Percentiles rank a stretch among this genome's conserved stretches.
These are phyloP conservation scores for Mortierella hygrophila DNA, from an alignment of 192 early-diverging fungal genomes.

Conservation along the genomic window DNA sequence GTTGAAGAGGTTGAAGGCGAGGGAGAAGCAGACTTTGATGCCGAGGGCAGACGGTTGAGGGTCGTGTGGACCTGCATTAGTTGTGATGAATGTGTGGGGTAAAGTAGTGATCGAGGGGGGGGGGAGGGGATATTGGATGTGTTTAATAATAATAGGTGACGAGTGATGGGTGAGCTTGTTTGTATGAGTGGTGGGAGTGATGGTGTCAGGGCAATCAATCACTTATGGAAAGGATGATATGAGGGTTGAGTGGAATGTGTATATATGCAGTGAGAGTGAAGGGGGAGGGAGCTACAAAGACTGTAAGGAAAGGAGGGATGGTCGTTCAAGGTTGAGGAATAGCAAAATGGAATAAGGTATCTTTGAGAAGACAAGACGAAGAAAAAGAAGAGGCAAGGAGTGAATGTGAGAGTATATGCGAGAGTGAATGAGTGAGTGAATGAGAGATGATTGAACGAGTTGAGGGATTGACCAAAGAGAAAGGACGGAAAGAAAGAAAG, in stretches of 20 bases:
- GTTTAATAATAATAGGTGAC: background rate
- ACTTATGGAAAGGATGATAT: background rate
- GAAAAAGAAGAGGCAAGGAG: background rate
- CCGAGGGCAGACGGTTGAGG: background rate
- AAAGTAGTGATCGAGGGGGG: background rate
- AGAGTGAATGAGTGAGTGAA: background rate
- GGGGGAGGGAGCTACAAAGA: background rate
- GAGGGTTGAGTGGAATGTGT: background rate
- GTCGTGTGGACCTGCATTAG: constrained; percentile 9
- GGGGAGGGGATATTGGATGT: background rate
- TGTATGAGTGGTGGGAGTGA: no score
- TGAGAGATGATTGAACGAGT: background rate
- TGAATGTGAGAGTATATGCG: constrained; percentile 11
- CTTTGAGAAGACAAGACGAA: background rate
- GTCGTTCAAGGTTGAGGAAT: background rate
- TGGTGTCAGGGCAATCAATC: background rate
- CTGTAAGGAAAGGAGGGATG: background rate
- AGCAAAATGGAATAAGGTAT: background rate
- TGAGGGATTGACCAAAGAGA: background rate
- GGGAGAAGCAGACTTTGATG: constrained; percentile 9
- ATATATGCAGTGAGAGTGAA: background rate
- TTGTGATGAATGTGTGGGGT: background rate
- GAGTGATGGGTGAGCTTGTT: background rate
- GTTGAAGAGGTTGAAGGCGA: background rate
- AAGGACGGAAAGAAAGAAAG: background rate